phyloP scores from a whole-genome alignment of 2,329 filamentous ascomycete genomes.

The Pestalotiopsis fici region DNA sequence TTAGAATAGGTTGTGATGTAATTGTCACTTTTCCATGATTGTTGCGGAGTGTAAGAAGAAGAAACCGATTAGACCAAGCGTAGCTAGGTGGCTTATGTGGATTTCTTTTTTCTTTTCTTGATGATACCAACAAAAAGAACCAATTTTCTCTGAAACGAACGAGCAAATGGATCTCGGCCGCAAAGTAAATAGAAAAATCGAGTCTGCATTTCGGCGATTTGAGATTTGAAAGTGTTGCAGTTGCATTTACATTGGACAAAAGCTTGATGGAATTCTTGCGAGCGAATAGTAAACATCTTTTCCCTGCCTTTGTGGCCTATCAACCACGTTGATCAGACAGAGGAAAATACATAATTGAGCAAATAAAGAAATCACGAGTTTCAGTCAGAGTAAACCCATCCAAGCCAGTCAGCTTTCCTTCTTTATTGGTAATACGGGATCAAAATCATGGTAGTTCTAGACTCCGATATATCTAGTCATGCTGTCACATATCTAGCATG shows the following conservation, averaged over 20 bases:
- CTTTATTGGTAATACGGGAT: too few relatives aligned
- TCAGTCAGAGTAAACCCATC: too few relatives aligned
- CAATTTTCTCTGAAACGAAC: background rate
- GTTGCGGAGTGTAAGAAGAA: background rate
- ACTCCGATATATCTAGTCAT: too few relatives aligned
- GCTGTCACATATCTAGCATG: background rate
- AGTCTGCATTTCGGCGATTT: background rate
- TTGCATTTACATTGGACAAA: background rate
- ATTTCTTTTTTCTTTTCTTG: background rate
- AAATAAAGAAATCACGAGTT: too few relatives aligned
- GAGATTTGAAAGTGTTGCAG: background rate
- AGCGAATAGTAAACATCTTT: background rate
- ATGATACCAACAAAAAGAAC: background rate
- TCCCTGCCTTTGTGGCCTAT: background rate
- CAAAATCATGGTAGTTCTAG: too few relatives aligned
- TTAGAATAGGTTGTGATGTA: constrained; percentile 10
- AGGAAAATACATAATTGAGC: background rate
- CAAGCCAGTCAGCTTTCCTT: too few relatives aligned
- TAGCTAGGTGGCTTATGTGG: background rate
- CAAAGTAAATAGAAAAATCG: background rate
- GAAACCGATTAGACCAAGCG: background rate
- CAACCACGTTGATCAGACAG: background rate
- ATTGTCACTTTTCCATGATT: background rate
- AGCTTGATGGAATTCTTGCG: background rate
- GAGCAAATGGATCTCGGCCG: background rate